phyloP scores from a whole-genome alignment of 768 basidiomycete species.

The Suillus paluster region DNA sequence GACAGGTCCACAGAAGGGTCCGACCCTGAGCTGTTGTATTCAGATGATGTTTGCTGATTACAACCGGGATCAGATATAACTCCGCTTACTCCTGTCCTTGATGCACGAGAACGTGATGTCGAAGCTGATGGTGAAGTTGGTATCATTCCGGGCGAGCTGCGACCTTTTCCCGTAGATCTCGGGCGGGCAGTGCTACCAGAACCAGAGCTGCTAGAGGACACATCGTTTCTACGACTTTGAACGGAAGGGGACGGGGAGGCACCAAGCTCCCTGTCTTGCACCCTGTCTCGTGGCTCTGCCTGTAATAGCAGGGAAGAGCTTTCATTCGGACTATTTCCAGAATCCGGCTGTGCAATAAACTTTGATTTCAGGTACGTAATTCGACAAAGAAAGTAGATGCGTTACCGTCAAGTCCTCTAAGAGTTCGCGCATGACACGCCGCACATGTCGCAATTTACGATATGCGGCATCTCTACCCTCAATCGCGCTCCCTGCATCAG shows the following conservation, averaged over 20 bases:
- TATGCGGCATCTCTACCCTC: constrained; percentile 38
- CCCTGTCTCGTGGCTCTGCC: neutral
- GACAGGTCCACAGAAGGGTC: constrained; percentile 13
- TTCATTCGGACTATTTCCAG: neutral
- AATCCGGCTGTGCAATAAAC: neutral
- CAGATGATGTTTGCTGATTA: neutral
- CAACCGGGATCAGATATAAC: too few species aligned
- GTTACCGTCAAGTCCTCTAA: constrained; percentile 46
- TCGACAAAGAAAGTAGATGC: constrained; percentile 4
- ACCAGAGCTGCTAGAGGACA: neutral
- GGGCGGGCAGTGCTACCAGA: neutral
- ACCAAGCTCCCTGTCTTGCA: neutral
- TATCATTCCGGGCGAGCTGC: neutral
- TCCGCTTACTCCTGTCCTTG: neutral
- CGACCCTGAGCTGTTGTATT: neutral
- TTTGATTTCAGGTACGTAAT: neutral
- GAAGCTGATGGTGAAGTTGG: neutral
- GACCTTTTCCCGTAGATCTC: neutral
- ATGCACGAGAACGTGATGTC: neutral
- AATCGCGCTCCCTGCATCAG: constrained; percentile 32
- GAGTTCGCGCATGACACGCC: constrained; percentile 46
- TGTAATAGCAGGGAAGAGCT: neutral
- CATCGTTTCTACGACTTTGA: neutral
- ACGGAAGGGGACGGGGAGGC: neutral
- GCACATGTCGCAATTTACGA: constrained; percentile 37